Conservation (phyloP, 1,284 basidiomycete species). For the Ustilago crameri region DNA sequence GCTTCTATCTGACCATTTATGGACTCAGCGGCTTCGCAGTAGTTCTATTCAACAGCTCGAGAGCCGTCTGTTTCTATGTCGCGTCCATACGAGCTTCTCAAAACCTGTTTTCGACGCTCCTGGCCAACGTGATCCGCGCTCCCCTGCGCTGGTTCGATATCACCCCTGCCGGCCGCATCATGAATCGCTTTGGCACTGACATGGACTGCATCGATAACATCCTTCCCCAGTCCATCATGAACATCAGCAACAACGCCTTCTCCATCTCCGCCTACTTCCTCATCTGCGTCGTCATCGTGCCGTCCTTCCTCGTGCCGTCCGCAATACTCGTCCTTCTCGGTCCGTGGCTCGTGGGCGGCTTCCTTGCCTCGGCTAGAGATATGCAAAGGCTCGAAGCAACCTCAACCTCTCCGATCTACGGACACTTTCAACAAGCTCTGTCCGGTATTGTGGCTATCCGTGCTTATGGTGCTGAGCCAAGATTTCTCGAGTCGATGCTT, state of each 20-base stretch:
- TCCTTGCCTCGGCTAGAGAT: slow-evolving; percentile 57
- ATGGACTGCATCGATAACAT: slow-evolving; percentile 61
- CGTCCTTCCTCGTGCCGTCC: slow-evolving; percentile 52
- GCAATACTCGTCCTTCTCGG: slow-evolving; percentile 46
- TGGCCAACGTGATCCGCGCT: slow-evolving; percentile 56
- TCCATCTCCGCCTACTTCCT: slow-evolving; percentile 49
- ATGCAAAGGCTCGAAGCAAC: slow-evolving; percentile 67
- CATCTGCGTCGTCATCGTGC: slow-evolving; percentile 61
- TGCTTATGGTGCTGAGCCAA: slow-evolving; percentile 57
- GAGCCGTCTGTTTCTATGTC: slow-evolving; percentile 39
- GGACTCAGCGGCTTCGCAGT: slow-evolving; percentile 38
- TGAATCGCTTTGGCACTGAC: slow-evolving; percentile 65
- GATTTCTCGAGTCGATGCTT: slow-evolving; percentile 51
- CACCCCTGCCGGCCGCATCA: slow-evolving; percentile 60
- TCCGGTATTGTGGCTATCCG: slow-evolving; percentile 64
- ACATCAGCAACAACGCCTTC: slow-evolving; percentile 41
- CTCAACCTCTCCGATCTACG: slow-evolving; percentile 64
- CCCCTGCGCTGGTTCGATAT: slow-evolving; percentile 63
- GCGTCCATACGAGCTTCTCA: slow-evolving; percentile 48
- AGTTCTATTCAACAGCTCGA: slow-evolving; percentile 45
- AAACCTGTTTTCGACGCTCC: slow-evolving; percentile 53
- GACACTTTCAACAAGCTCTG: slow-evolving; percentile 56
- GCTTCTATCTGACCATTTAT: slow-evolving; percentile 44
- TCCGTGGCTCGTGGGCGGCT: slow-evolving; percentile 53
- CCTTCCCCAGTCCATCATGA: slow-evolving; percentile 54